Conservation (phyloP, 768 basidiomycete genomes). For the Tulasnella sp. region DNA sequence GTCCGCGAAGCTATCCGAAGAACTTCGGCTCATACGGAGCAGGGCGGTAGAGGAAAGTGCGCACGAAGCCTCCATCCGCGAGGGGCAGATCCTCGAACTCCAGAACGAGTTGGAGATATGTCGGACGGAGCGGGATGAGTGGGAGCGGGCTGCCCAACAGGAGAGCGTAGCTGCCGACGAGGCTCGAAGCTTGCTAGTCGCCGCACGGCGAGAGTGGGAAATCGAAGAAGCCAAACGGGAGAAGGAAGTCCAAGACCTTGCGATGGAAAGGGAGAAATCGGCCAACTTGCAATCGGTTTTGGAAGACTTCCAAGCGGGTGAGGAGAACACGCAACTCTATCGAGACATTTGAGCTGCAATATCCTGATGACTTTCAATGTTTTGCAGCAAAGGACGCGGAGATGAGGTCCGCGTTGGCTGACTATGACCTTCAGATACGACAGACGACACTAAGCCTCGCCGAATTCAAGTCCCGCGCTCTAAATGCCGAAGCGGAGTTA, state of each 20-base stretch:
- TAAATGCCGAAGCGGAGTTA: slow-evolving; percentile 74
- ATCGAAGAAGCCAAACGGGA: slow-evolving; percentile 49
- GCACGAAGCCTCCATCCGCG: slow-evolving; percentile 58
- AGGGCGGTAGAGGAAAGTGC: slow-evolving; percentile 54
- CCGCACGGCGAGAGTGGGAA: slow-evolving; percentile 52
- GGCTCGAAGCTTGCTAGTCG: slow-evolving; percentile 43
- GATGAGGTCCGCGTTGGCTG: slow-evolving; percentile 70
- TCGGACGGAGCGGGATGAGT: slow-evolving; percentile 69
- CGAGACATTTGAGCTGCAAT: background rate
- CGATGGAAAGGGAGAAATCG: slow-evolving; percentile 59
- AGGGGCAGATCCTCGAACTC: slow-evolving; percentile 64
- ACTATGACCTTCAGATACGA: slow-evolving; percentile 63
- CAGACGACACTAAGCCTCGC: slow-evolving; percentile 64
- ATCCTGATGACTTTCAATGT: slow-evolving; percentile 7
- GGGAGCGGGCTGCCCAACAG: slow-evolving; percentile 46
- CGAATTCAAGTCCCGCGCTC: slow-evolving; percentile 82
- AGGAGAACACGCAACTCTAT: slow-evolving; percentile 22
- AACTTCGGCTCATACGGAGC: slow-evolving; percentile 57
- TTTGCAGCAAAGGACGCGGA: slow-evolving; percentile 78
- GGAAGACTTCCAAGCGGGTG: slow-evolving; percentile 90
- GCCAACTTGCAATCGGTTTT: slow-evolving; percentile 84
- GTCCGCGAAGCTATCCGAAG: slow-evolving; percentile 51
- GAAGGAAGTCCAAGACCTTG: slow-evolving; percentile 44
- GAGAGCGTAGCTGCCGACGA: slow-evolving; percentile 69
- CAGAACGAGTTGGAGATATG: slow-evolving; percentile 81